phyloP scores from a whole-genome alignment of 108 stramenopile genomes.

The Fragilariopsis cylindrus region DNA sequence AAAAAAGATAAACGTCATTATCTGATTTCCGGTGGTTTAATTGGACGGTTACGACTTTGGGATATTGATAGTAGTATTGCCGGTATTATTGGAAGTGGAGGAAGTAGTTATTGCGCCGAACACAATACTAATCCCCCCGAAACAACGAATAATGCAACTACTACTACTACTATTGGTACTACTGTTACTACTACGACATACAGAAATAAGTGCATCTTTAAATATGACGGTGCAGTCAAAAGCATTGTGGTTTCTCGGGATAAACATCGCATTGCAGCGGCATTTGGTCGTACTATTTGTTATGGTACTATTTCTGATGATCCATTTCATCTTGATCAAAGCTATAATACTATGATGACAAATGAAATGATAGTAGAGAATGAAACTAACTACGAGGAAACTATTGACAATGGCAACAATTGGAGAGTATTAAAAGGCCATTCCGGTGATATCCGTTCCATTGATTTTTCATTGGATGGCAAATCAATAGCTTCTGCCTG shows the following conservation, averaged over 20 bases:
- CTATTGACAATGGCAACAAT: background rate
- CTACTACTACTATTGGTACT: too few relatives aligned
- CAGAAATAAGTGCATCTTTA: background rate
- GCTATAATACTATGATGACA: background rate
- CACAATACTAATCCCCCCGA: too few relatives aligned
- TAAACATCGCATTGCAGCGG: background rate
- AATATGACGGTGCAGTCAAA: conserved; percentile 4
- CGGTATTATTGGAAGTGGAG: background rate
- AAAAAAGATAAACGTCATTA: background rate
- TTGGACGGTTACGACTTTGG: conserved; percentile 8
- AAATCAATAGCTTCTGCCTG: conserved; percentile 15
- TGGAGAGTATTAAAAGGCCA: conserved; percentile 7
- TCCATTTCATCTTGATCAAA: background rate
- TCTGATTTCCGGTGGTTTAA: conserved; percentile 13
- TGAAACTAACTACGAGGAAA: background rate
- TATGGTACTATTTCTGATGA: background rate
- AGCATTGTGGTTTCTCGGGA: conserved; percentile 4
- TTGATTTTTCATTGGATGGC: conserved; percentile 11
- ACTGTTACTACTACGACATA: too few relatives aligned
- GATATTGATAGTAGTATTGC: background rate
- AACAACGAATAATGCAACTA: too few relatives aligned
- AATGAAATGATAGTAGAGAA: background rate
- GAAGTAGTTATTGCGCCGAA: too few relatives aligned
- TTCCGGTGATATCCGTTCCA: conserved; percentile 13
- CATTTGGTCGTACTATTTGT: background rate